Evolutionary conservation across 164 flowering plant genomes (phyloP), one percentile per base, ranked within the genome.

Genomic region (Vitis amurensis): DNA sequence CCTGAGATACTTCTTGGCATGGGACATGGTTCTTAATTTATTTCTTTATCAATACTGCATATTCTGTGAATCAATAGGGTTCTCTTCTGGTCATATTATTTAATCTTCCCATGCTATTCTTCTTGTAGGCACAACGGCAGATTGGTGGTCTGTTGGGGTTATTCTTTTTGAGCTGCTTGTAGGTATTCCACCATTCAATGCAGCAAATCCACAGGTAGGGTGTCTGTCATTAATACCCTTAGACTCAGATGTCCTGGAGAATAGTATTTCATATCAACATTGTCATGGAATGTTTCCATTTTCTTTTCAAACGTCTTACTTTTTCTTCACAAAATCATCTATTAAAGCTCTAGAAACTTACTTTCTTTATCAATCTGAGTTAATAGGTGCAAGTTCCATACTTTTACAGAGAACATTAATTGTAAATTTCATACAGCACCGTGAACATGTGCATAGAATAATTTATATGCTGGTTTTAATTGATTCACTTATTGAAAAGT

Each of bases 131-230:
- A 81, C 83, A 76, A 93, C 98, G 30, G 99, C 99, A 37, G 99
- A 96, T 88, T 96, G 99, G 99, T 93, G 99, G 99, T 93, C 99
- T 73, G 97, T 93, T 48, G 99, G 99, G 47, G 86, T 96, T 63
- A 92, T 93, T 81, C 89, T 96, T 66, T 96, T 85, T 85, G 99
- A 96, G 84, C 73, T 96, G 59, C 97, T 96, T 76, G 97, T 93
- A 9, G 99, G 99, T 53, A 76, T 93, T 73, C 99, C 99, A 57
- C 98, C 99, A 51, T 96, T 96, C 76, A 96, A 96, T 81, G 98
- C 97, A 61, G 94, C 88, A 64, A 81, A 85, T 75, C 96, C 99
- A 52, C 97, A 89, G 92, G 99, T 93, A 73, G 51, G 72, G 55
- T 15, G 27, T 47, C 61, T 60, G 51, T 11, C 4, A 63, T 27